These are phyloP conservation scores for Gossypium stocksii DNA, from an alignment of 345 rosid genomes.

Conservation along the genomic window DNA sequence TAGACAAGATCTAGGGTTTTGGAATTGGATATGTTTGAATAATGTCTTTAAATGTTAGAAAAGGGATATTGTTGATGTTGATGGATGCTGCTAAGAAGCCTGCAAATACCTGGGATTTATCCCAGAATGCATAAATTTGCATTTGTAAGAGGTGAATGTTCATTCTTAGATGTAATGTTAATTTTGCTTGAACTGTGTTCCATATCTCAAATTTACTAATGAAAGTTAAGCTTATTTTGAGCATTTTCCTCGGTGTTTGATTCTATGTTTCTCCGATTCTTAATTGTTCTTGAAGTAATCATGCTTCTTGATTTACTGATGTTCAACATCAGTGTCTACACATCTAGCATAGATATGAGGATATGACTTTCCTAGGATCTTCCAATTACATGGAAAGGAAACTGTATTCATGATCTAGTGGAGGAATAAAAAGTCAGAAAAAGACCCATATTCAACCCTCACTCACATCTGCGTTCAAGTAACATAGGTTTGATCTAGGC, in stretches of 20 bases:
- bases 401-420: too few relatives aligned
- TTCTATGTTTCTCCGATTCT: too few relatives aligned
- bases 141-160: neutral
- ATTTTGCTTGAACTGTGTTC: neutral
- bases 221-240: neutral
- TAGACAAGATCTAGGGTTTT: slow-evolving; percentile 53
- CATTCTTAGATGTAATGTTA: neutral
- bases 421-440: too few relatives aligned
- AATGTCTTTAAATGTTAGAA: neutral
- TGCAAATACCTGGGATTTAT: neutral
- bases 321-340: too few relatives aligned
- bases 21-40: neutral
- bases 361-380: too few relatives aligned
- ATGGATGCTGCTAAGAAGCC: slow-evolving; percentile 12
- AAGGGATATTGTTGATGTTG: neutral
- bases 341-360: too few relatives aligned
- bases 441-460: too few relatives aligned
- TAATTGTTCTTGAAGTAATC: too few relatives aligned
- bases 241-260: neutral
- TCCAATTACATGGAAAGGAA: too few relatives aligned
- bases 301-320: too few relatives aligned
- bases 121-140: neutral
- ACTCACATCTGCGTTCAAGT: too few relatives aligned
- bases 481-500: neutral
- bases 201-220: neutral